Conservation (phyloP, 805 yeast species). For the Alloascoidea hylecoeti region DNA sequence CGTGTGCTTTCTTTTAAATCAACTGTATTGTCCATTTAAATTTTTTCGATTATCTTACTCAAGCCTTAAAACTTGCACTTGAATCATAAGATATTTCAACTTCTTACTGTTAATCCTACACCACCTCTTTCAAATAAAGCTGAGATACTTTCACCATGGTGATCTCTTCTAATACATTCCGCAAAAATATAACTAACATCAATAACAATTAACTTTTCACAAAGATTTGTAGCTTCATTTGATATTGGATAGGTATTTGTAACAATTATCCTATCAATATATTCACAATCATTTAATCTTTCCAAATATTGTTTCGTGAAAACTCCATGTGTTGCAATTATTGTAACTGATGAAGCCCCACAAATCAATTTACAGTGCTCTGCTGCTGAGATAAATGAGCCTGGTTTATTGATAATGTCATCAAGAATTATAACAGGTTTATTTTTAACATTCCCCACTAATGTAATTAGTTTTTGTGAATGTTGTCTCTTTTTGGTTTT, state of each 20-base stretch:
- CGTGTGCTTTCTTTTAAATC: too few species aligned
- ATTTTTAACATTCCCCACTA: conserved; percentile 90
- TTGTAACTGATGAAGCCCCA: conserved; percentile 81
- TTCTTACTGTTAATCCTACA: too few species aligned
- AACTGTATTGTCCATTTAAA: too few species aligned
- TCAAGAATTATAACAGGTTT: conserved; percentile 90
- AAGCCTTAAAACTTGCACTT: too few species aligned
- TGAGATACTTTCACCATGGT: conserved; percentile 92
- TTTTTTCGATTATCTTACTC: too few species aligned
- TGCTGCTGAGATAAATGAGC: conserved; percentile 91
- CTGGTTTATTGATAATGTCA: conserved; percentile 95
- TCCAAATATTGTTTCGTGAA: conserved; percentile 84
- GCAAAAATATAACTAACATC: conserved; percentile 85
- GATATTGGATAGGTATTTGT: conserved; percentile 88
- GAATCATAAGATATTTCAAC: too few species aligned
- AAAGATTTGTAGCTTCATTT: conserved; percentile 33
- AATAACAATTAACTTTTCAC: conserved; percentile 59
- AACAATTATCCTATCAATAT: conserved; percentile 75
- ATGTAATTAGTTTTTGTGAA: conserved; percentile 65
- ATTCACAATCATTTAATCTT: conserved; percentile 49
- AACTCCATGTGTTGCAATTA: conserved; percentile 83
- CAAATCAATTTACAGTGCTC: conserved; percentile 93
- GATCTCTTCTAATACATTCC: conserved; percentile 90
- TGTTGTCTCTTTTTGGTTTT: too few species aligned
- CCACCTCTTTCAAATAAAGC: conserved; percentile 82